These are phyloP conservation scores for Trametopsis cervina DNA, from an alignment of 768 basidiomycete species.

Conservation along the genomic window DNA sequence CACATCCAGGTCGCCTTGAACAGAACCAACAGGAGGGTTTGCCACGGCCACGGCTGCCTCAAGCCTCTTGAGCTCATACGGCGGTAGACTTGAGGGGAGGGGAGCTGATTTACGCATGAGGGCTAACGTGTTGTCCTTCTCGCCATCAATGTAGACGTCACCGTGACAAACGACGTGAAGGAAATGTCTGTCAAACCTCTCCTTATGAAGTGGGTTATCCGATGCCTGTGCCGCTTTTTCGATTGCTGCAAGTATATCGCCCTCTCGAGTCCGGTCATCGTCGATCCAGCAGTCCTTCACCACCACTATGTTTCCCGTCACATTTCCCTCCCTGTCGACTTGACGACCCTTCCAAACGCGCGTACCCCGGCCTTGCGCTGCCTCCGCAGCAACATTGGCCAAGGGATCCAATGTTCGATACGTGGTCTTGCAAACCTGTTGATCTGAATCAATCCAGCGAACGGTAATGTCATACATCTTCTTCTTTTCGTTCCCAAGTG, in stretches of 20 bases:
- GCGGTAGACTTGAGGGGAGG: neutral
- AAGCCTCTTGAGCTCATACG: neutral
- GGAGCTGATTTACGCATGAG: neutral
- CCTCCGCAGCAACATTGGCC: neutral
- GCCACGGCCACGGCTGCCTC: no score
- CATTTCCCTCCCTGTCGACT: neutral
- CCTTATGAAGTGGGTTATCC: neutral
- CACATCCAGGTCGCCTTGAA: no score
- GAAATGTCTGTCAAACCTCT: neutral
- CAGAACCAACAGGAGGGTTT: no score
- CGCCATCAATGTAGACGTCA: neutral
- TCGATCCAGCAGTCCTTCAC: slow-evolving; percentile 5
- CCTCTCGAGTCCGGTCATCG: neutral
- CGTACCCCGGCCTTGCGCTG: neutral
- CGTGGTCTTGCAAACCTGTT: neutral
- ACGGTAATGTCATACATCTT: slow-evolving; percentile 3
- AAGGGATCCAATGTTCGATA: neutral
- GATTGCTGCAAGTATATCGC: neutral
- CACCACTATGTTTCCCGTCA: neutral
- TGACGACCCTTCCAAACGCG: slow-evolving; percentile 4
- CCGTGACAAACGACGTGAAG: neutral
- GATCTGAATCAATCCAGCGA: neutral
- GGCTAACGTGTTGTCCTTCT: neutral
- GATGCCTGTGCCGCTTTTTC: no score
- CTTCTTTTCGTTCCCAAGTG: neutral